phyloP scores from a whole-genome alignment of 75 land plant genomes.

The Picea glauca region DNA sequence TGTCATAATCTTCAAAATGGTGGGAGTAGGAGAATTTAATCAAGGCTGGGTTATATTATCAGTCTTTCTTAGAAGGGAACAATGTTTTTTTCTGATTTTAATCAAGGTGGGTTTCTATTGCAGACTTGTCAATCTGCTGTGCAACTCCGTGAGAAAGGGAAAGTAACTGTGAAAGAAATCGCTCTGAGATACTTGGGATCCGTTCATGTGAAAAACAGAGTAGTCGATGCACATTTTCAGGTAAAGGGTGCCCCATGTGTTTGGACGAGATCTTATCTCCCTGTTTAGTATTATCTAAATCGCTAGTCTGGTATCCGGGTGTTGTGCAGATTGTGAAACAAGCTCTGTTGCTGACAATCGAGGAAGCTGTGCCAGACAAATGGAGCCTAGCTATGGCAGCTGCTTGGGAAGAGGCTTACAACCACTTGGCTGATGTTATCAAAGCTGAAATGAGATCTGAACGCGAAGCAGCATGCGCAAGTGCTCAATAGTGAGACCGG shows the following conservation, averaged over 20 bases:
- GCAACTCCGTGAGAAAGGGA: constrained; percentile 45
- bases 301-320: too few species aligned
- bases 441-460: constrained; percentile 4
- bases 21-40: background rate
- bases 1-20: constrained; percentile 15
- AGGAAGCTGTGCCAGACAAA: constrained; percentile 18
- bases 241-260: constrained; percentile 13
- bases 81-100: background rate
- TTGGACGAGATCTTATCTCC: too few species aligned
- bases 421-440: constrained; percentile 6
- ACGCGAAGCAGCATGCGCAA: too few species aligned
- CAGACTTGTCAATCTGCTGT: constrained; percentile 80
- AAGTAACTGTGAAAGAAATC: constrained; percentile 27
- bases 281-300: too few species aligned
- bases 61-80: background rate
- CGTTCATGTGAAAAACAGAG: constrained; percentile 49
- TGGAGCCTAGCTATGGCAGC: constrained; percentile 20
- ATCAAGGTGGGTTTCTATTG: background rate
- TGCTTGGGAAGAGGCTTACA: constrained; percentile 27
- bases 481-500: too few species aligned
- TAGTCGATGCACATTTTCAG: constrained; percentile 67
- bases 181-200: constrained; percentile 43
- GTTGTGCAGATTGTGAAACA: constrained; percentile 15
- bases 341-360: constrained; percentile 18
- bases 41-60: background rate